A percentile compares a stretch with the other conserved stretches of the same genome.
Evolutionary conservation across 2,329 filamentous ascomycete species (phyloP).

Genomic region (Hypoxylon sp.): DNA sequence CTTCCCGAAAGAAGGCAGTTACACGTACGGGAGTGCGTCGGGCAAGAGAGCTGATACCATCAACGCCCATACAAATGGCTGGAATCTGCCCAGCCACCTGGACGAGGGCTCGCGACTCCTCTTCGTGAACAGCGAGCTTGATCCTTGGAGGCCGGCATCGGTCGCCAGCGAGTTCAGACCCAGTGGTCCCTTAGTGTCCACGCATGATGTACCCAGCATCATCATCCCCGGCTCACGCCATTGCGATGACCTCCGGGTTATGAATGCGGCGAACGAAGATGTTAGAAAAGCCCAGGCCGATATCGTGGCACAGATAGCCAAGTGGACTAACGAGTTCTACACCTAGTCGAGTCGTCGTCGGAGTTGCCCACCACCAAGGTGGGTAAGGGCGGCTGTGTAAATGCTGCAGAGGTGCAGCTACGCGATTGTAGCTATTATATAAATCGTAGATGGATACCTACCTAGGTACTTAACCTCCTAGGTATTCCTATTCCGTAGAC

Average conservation of each 20-base stretch:
- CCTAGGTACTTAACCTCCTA: too few relatives aligned
- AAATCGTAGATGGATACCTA: too few relatives aligned
- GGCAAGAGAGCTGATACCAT: conserved; percentile 64
- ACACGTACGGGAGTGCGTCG: conserved; percentile 63
- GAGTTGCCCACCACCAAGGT: not conserved
- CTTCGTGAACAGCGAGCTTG: conserved; percentile 71
- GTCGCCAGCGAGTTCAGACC: conserved; percentile 68
- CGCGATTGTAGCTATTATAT: not conserved
- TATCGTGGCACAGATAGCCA: conserved; percentile 36
- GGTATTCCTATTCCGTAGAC: too few relatives aligned
- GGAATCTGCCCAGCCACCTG: conserved; percentile 65
- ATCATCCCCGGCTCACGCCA: conserved; percentile 69
- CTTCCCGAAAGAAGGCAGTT: conserved; percentile 67
- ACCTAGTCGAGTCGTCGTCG: conserved; percentile 2
- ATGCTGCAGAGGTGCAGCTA: not conserved
- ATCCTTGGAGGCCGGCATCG: conserved; percentile 71
- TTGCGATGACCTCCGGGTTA: conserved; percentile 67
- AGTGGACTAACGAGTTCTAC: conserved; percentile 43
- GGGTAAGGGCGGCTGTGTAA: not conserved
- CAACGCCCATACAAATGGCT: conserved; percentile 70
- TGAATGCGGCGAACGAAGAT: conserved; percentile 55
- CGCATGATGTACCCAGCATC: conserved; percentile 63
- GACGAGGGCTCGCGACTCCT: conserved; percentile 62
- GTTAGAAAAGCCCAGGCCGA: conserved; percentile 31
- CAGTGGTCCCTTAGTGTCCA: conserved; percentile 67